Percentiles rank a stretch among this genome's conserved stretches.
Evolutionary conservation across 83 land plant genomes (phyloP).

Genomic region (Thuja plicata): DNA sequence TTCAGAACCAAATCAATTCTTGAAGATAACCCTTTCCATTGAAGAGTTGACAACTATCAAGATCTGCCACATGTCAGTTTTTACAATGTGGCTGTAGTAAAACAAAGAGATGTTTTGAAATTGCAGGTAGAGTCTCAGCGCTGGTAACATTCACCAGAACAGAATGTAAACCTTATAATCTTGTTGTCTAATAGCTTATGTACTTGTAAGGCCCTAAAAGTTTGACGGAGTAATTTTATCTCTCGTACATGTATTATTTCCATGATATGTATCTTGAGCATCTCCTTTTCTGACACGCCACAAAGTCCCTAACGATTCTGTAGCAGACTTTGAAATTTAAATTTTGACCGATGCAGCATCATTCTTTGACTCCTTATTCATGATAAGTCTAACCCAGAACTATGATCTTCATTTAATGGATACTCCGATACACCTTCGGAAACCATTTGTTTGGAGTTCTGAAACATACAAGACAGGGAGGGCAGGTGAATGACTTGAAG

Average conservation of each 20-base stretch:
- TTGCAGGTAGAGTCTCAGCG: neutral
- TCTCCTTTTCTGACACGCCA: neutral
- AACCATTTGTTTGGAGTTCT: neutral
- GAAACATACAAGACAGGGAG: neutral
- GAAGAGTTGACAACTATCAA: neutral
- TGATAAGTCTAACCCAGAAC: neutral
- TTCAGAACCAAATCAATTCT: neutral
- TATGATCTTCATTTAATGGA: neutral
- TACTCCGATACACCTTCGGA: neutral
- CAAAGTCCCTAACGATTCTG: neutral
- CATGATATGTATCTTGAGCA: neutral
- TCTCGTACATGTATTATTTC: neutral
- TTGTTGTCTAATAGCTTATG: neutral
- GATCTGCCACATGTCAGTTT: neutral
- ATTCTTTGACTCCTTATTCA: neutral
- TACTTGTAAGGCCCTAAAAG: neutral
- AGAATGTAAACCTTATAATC: neutral
- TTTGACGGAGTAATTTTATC: neutral
- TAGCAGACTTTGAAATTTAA: neutral
- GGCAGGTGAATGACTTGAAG: neutral
- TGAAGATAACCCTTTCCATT: neutral
- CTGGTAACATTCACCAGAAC: neutral
- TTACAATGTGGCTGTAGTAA: neutral
- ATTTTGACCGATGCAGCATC: neutral
- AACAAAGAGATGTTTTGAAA: neutral